A percentile compares a stretch with the other conserved stretches of the same genome.
Evolutionary conservation across 2,329 filamentous ascomycete genomes (phyloP).

Genomic region (Microdochium paspali): DNA sequence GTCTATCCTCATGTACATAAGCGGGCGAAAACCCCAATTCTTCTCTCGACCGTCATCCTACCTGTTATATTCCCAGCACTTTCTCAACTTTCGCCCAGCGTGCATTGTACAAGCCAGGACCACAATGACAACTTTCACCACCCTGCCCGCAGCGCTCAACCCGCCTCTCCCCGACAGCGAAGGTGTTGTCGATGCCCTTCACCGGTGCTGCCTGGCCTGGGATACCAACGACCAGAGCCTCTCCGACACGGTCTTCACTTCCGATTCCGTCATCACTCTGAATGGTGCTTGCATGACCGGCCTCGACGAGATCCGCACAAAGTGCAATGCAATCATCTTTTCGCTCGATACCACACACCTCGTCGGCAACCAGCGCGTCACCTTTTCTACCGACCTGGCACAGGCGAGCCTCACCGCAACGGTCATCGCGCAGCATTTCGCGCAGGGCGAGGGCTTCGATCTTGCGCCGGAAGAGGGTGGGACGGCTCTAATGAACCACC

Average conservation of each 20-base stretch:
- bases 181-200: conserved; percentile 20
- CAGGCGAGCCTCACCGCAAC: not conserved
- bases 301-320: conserved; percentile 9
- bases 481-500: not conserved
- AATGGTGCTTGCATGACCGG: conserved; percentile 12
- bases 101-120: not conserved
- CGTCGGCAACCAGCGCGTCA: conserved; percentile 3
- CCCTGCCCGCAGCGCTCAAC: conserved; percentile 4
- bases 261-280: conserved; percentile 9
- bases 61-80: too few species aligned
- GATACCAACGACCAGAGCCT: conserved; percentile 17
- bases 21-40: too few species aligned
- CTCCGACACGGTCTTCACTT: conserved; percentile 18
- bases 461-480: not conserved
- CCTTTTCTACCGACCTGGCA: conserved; percentile 2
- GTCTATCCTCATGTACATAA: too few species aligned
- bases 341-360: conserved; percentile 14
- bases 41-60: not conserved
- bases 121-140: not conserved
- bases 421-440: not conserved
- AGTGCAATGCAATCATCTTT: conserved; percentile 9
- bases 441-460: not conserved
- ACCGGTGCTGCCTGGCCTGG: conserved; percentile 15
- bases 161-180: conserved; percentile 15
- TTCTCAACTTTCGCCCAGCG: not conserved